Conservation (phyloP, 2,329 filamentous ascomycete genomes). For the Aspergillus fijiensis region DNA sequence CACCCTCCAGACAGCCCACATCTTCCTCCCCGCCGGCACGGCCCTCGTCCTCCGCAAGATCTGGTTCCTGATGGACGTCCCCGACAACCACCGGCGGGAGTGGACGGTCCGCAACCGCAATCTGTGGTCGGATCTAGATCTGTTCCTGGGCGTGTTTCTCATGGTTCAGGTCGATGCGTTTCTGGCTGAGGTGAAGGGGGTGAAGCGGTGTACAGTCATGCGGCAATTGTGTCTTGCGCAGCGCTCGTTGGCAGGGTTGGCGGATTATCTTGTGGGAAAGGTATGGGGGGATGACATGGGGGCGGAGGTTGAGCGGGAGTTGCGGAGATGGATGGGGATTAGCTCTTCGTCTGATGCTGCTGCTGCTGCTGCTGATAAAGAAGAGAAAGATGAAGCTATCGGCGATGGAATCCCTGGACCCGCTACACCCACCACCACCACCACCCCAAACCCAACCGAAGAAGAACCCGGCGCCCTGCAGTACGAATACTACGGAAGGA, state of each 20-base stretch:
- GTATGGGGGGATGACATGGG: too few species aligned
- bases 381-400: background rate
- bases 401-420: too few species aligned
- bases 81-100: constrained; percentile 56
- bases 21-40: constrained; percentile 54
- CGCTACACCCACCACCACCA: too few species aligned
- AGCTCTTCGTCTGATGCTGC: too few species aligned
- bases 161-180: constrained; percentile 70
- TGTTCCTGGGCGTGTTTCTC: constrained; percentile 64
- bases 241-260: constrained; percentile 48
- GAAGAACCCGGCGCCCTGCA: constrained; percentile 52
- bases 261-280: background rate
- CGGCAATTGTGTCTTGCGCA: constrained; percentile 62
- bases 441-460: constrained; percentile 42
- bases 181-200: constrained; percentile 62
- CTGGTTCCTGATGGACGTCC: constrained; percentile 71
- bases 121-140: constrained; percentile 60
- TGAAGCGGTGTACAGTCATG: constrained; percentile 50
- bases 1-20: constrained; percentile 58
- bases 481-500: constrained; percentile 37
- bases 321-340: too few species aligned
- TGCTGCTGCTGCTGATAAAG: background rate
- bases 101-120: constrained; percentile 53
- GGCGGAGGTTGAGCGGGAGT: too few species aligned
- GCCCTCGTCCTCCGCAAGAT: constrained; percentile 59